phyloP scores from a whole-genome alignment of 179 eudicot genomes.

The Beta macrorhiza region DNA sequence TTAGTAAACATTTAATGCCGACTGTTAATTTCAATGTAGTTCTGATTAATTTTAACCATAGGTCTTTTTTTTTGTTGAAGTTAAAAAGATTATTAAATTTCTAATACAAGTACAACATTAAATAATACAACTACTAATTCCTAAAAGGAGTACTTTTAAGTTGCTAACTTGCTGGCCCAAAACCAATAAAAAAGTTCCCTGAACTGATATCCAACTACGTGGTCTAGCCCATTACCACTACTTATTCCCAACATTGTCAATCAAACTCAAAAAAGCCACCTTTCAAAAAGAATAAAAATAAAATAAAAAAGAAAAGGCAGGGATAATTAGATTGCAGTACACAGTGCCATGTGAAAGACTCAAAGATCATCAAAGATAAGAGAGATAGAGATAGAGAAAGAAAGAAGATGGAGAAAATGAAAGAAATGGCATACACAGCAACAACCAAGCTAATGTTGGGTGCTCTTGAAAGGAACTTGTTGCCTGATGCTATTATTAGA shows the following conservation, averaged over 20 bases:
- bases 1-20: too few relatives aligned
- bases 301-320: too few relatives aligned
- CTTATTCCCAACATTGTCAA: neutral
- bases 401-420: slow-evolving; percentile 42
- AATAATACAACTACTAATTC: too few relatives aligned
- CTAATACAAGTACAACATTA: too few relatives aligned
- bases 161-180: neutral
- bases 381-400: neutral
- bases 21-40: too few relatives aligned
- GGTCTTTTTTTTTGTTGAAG: too few relatives aligned
- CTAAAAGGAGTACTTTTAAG: too few relatives aligned
- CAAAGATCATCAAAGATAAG: neutral
- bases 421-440: slow-evolving; percentile 62
- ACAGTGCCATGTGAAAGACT: too few relatives aligned
- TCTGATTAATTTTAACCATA: too few relatives aligned
- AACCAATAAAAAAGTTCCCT: neutral
- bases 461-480: slow-evolving; percentile 65
- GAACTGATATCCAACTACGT: slow-evolving; percentile 1
- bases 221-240: slow-evolving; percentile 20
- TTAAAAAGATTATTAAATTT: too few relatives aligned
- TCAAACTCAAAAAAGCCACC: neutral
- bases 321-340: too few relatives aligned
- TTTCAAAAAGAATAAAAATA: too few relatives aligned
- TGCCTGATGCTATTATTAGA: slow-evolving; percentile 74
- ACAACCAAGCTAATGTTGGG: slow-evolving; percentile 59